Evolutionary conservation across 2,329 filamentous ascomycete species (phyloP).

Genomic region (Stachybotrys echinatus): DNA sequence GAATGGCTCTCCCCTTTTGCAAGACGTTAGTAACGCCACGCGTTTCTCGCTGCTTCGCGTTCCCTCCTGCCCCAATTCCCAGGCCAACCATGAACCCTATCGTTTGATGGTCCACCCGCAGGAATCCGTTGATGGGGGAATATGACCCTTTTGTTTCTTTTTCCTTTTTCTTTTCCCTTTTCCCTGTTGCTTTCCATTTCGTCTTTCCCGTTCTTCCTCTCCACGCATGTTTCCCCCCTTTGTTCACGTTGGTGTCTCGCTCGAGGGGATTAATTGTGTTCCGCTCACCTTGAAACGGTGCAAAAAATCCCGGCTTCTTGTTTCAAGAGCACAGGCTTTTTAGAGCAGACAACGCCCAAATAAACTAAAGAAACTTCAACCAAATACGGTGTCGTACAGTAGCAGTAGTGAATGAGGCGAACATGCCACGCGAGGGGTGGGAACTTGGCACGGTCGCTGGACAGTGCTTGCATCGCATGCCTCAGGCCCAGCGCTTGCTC

Average conservation of each 20-base stretch:
- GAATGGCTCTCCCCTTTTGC: not conserved
- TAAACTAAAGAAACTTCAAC: not conserved
- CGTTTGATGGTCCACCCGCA: not conserved
- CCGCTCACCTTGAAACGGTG: not conserved
- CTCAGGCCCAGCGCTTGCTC: too few species aligned
- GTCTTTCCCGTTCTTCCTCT: not conserved
- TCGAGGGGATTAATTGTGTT: not conserved
- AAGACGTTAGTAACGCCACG: not conserved
- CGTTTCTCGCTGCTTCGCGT: not conserved
- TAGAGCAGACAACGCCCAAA: not conserved
- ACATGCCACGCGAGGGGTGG: too few species aligned
- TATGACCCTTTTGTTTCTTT: not conserved
- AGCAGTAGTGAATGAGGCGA: not conserved
- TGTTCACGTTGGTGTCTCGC: not conserved
- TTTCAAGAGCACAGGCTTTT: not conserved
- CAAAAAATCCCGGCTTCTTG: not conserved
- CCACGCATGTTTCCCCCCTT: conserved; percentile 1
- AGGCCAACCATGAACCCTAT: not conserved
- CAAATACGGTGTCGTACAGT: too few species aligned
- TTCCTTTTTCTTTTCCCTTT: conserved; percentile 2
- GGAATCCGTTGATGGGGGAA: not conserved
- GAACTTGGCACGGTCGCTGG: too few species aligned
- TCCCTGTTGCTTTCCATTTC: not conserved
- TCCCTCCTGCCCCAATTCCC: not conserved
- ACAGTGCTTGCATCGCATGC: too few species aligned